Evolutionary conservation across 306 rosid species (phyloP), one percentile per base, ranked within the genome.

Genomic region (Quercus wislizeni): DNA sequence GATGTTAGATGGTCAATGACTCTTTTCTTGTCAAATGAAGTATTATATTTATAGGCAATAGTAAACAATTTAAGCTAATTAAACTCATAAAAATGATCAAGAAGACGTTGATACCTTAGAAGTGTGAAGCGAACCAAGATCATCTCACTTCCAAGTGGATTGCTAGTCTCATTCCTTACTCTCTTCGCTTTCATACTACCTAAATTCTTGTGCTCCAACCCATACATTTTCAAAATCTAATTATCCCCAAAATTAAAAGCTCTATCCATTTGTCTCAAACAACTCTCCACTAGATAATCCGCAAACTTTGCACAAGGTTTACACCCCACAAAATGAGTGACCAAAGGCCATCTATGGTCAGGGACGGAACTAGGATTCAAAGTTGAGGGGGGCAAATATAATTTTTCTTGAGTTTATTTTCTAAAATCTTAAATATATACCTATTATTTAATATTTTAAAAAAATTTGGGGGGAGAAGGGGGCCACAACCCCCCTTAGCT

Each of bases 311-410:
- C 98, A 68, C 98, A 94, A 18, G 98, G 98, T 23, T 94, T 94
- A 76, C 98, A 94, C 30, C 98, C 98, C 61, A 94, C 98, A 49
- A 94, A 94, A 73, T 94, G 98, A 23, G 98, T 94, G 78, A 94
- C 98, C 73, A 94, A 83, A 0, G 98, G 98, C 98, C 98, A 94
- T 43, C 98, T 74, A 72, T 94, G 94, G 23, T 23, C 23, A 23
- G 23, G 23, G 23, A 23, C 1, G 23, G 23, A 23, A 23, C 1
- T 23, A 23, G 23, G 23, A 23, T 23, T 23, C 23, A 23, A 23
- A 23, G 23, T 23, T 23, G 23, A 23, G 23, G 23, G 23, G 23
- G 23, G 23, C 23, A 23, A 23, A 23, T 23, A 23, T 23, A 23
- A 23, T 23, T 23, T 23, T 23, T 23, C 23, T 23, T 23, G 23